A percentile compares a stretch with the other conserved stretches of the same genome.
These are phyloP conservation scores for Aspergillus egyptiacus DNA, from an alignment of 495 filamentous ascomycete genomes.

Conservation along the genomic window DNA sequence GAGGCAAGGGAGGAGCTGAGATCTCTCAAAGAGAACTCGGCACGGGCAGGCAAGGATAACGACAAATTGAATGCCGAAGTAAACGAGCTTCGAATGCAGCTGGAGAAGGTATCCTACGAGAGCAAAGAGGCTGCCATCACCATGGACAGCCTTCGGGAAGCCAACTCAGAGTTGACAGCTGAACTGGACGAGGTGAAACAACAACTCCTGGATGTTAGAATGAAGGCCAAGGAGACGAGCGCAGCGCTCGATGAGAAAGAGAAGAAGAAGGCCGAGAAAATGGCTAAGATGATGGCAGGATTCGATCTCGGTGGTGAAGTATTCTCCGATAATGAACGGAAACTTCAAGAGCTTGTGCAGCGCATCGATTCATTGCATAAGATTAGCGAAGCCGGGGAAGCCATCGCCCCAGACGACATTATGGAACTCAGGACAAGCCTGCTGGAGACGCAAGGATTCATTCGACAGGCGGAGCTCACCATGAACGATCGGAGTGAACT, in stretches of 20 bases:
- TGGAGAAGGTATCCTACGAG: slow-evolving; percentile 92
- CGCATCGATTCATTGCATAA: slow-evolving; percentile 74
- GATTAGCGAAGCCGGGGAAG: slow-evolving; percentile 67
- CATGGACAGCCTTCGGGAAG: slow-evolving; percentile 95
- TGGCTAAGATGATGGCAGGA: slow-evolving; percentile 99
- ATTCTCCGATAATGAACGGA: slow-evolving; percentile 84
- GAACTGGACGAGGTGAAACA: slow-evolving; percentile 97
- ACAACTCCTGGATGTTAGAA: slow-evolving; percentile 88
- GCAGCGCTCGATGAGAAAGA: slow-evolving; percentile 91
- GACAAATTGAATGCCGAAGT: slow-evolving; percentile 76
- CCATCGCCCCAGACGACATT: slow-evolving; percentile 74
- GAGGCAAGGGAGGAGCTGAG: slow-evolving; percentile 78
- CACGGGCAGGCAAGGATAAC: slow-evolving; percentile 75
- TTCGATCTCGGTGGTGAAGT: slow-evolving; percentile 88
- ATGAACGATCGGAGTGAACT: slow-evolving; percentile 60
- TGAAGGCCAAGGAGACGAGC: slow-evolving; percentile 88
- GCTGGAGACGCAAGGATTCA: slow-evolving; percentile 82
- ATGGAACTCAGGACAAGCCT: slow-evolving; percentile 68
- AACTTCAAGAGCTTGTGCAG: slow-evolving; percentile 72
- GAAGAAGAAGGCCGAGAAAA: slow-evolving; percentile 95
- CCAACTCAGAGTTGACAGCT: slow-evolving; percentile 81
- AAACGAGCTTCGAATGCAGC: slow-evolving; percentile 89
- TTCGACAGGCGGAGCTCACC: slow-evolving; percentile 86
- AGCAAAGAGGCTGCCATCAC: slow-evolving; percentile 94
- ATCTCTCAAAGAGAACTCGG: slow-evolving; percentile 74